Evolutionary conservation across 2,329 filamentous ascomycete species (phyloP), one percentile per base, ranked within the genome.

Genomic region (Neopestalotiopsis clavispora): DNA sequence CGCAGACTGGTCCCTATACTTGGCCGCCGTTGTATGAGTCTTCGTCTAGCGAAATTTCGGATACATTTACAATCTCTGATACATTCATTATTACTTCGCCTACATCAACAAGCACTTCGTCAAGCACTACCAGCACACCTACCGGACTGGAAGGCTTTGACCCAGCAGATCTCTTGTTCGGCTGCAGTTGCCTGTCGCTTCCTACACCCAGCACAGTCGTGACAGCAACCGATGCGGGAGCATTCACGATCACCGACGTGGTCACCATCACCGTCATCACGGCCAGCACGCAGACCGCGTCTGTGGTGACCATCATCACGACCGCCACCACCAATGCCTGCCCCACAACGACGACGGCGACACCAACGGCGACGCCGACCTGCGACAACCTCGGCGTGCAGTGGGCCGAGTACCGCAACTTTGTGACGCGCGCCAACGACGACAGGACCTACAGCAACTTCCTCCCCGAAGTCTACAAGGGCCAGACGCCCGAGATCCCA

Each of bases 321-420:
- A 52, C 45, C 45, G 6, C 20, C 4, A 52, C 45, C 4, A 17
- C 9, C 14, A 52, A 17, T n/a, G 45, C 45, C 6, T 52, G 45
- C 45, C 23, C 23, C 23, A 28, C 23, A 3, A 28, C 23, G 3
- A 28, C 23, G 23, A 28, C 23, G 23, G 23, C 23, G 23, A 28
- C 23, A 28, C 3, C 23, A 28, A 28, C 3, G 23, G 45, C 45
- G n/a, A 52, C 45, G 45, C 45, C 45, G n/a, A 3, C 45, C n/a
- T 52, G 45, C n/a, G 17, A n/a, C 17, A 52, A 52, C n/a, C 14
- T n/a, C 45, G 45, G 45, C n/a, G 17, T 52, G 14, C 45, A 52
- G 45, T 52, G 45, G 45, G 45, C 45, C 45, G 45, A 52, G n/a
- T 52, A 52, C 45, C 45, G 45, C 45, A 52, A 52, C 45, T 52